phyloP scores from a whole-genome alignment of 2,329 filamentous ascomycete species.

The Fusarium heterosporum region DNA sequence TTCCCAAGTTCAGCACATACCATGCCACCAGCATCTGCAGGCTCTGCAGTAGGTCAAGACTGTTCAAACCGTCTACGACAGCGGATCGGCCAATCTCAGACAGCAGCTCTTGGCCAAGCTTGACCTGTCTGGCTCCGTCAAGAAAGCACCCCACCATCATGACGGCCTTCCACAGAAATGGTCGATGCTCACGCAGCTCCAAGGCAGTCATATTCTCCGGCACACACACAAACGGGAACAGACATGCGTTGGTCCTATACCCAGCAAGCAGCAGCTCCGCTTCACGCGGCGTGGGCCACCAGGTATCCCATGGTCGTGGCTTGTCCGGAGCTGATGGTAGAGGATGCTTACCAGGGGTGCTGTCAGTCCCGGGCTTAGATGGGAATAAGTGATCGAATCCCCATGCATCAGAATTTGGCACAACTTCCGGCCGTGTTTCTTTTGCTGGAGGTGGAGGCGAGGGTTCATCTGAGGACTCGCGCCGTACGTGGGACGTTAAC shows the following conservation, averaged over 20 bases:
- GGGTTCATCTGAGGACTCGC: slow-evolving; percentile 34
- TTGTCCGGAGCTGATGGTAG: slow-evolving; percentile 25
- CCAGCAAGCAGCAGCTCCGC: slow-evolving; percentile 54
- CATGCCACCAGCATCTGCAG: slow-evolving; percentile 60
- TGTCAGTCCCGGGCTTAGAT: slow-evolving; percentile 21
- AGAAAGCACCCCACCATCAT: slow-evolving; percentile 59
- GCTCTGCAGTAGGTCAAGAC: slow-evolving; percentile 61
- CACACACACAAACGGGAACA: slow-evolving; percentile 61
- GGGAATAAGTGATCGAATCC: slow-evolving; percentile 54
- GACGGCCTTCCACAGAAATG: slow-evolving; percentile 62
- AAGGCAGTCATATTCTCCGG: slow-evolving; percentile 52
- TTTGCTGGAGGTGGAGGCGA: slow-evolving; percentile 14
- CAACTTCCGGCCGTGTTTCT: slow-evolving; percentile 15
- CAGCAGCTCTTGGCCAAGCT: slow-evolving; percentile 59
- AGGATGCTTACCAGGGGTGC: slow-evolving; percentile 13
- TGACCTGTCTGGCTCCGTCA: slow-evolving; percentile 58
- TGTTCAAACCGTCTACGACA: slow-evolving; percentile 56
- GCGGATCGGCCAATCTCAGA: slow-evolving; percentile 57
- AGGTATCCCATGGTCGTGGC: slow-evolving; percentile 45
- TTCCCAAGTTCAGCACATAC: slow-evolving; percentile 48
- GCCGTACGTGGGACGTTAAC: slow-evolving; percentile 59
- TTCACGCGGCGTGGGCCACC: slow-evolving; percentile 58
- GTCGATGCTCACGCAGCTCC: slow-evolving; percentile 54
- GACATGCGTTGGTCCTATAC: slow-evolving; percentile 51
- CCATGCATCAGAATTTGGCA: slow-evolving; percentile 32